Evolutionary conservation across 495 filamentous ascomycete genomes (phyloP).

Genomic region (Chaetomium fimeti): DNA sequence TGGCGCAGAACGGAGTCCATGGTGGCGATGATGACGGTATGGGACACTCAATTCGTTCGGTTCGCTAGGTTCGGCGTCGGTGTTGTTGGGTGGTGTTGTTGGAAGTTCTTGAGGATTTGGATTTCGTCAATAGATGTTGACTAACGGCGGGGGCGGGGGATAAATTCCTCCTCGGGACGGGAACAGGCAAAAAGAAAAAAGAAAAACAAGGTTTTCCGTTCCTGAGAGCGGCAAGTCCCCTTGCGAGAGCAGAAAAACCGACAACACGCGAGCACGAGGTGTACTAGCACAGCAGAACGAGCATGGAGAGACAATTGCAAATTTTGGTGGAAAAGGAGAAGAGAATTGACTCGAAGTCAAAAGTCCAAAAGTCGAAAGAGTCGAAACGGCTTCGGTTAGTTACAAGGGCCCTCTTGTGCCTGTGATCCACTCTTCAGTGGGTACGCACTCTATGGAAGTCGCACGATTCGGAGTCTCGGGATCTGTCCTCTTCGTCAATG

Average conservation of each 20-base stretch:
- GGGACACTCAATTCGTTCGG: background rate
- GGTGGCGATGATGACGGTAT: constrained; percentile 42
- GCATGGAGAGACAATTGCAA: constrained; percentile 9
- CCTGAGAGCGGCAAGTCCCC: constrained; percentile 1
- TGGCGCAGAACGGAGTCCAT: constrained; percentile 96
- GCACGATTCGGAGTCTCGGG: constrained; percentile 25
- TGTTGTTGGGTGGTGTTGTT: background rate
- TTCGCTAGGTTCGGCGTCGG: background rate
- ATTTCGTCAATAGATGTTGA: background rate
- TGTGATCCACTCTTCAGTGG: constrained; percentile 19
- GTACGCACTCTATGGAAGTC: constrained; percentile 5
- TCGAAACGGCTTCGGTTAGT: background rate
- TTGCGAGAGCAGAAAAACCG: background rate
- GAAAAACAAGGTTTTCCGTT: constrained; percentile 4
- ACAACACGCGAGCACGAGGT: constrained; percentile 5
- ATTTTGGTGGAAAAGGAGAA: constrained; percentile 10
- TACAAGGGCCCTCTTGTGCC: constrained; percentile 1
- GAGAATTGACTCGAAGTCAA: constrained; percentile 9
- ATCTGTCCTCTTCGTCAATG: constrained; percentile 23
- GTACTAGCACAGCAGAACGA: constrained; percentile 5
- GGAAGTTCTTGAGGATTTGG: background rate
- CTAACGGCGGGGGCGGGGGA: constrained; percentile 10
- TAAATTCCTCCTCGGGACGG: background rate
- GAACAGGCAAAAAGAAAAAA: constrained; percentile 4
- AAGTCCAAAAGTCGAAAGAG: constrained; percentile 6